Evolutionary conservation across 169 alveolate genomes (phyloP).

Genomic region (Plasmodium knowlesi): DNA sequence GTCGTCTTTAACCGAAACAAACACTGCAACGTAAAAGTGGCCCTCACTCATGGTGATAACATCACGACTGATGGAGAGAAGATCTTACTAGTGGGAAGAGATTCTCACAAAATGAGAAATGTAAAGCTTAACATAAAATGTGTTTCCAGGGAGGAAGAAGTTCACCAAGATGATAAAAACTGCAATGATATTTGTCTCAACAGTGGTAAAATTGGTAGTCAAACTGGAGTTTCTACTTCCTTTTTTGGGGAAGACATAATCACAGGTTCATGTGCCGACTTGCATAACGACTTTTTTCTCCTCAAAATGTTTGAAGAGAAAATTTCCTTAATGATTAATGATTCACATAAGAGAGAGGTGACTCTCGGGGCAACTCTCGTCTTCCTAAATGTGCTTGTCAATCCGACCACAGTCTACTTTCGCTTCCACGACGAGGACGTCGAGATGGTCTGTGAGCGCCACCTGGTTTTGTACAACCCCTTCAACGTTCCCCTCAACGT

Average conservation of each 20-base stretch:
- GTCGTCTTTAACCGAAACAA: conserved; percentile 3
- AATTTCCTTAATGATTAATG: background rate
- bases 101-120: background rate
- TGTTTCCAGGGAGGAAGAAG: background rate
- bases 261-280: background rate
- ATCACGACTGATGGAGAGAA: background rate
- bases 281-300: background rate
- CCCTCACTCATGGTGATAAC: conserved; percentile 18
- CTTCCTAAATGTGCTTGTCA: conserved; percentile 12
- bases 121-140: background rate
- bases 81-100: background rate
- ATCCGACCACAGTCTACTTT: background rate
- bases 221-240: background rate
- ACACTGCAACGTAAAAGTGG: conserved; percentile 3
- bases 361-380: conserved; percentile 13
- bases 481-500: conserved; percentile 10
- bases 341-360: background rate
- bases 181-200: background rate
- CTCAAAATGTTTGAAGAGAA: conserved; percentile 21
- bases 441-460: conserved; percentile 15
- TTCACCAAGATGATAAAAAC: background rate
- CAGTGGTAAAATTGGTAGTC: background rate
- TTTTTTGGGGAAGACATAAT: background rate
- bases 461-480: conserved; percentile 36
- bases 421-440: conserved; percentile 8